Base-by-base conservation (phyloP, 352 stramenopile genomes). In the Pythium oligandrum region DNA sequence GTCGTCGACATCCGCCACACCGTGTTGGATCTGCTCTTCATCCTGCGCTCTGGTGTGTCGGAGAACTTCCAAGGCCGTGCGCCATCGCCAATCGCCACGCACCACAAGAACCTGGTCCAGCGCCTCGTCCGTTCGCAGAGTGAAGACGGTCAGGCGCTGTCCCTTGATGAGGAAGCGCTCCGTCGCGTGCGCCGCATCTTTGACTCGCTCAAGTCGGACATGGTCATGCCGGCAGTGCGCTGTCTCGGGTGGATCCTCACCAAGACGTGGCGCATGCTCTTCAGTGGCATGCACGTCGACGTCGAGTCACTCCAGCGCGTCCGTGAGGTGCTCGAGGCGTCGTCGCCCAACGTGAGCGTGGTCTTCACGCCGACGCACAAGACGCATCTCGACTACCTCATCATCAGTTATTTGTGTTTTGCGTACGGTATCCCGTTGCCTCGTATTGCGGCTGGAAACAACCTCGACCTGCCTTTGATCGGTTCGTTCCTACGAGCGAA, bases 371-470 rank as follows among this genome's bases (percentile, higher is more conserved):
- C 88, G 11, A 96, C 88, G 31, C 88, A 96, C 67, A 89, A 94
- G 65, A 90, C 70, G 37, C 86, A 96, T 51, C 59, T 96, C 52
- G 88, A 96, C 64, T 96, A 96, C 58, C 63, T 96, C 33, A 86
- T 96, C 53, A 83, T 96, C 58, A 95, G 83, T 54, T 96, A 96
- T 60, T 53, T 96, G 48, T 93, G 79, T 65, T 95, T 94, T 50
- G 79, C 78, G 4, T 96, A 95, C 57, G 82, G 88, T 51, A 78
- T 96, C 44, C 83, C 86, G 9, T 50, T 92, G 45, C 88, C 86
- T 1, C 79, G 83, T 33, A 96, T 96, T 58, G 85, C 83, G 0
- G 84, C 86, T 0, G 88, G 88, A 2, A 90, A 95, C 71, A 96
- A 96, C 66, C 55, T 96, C 36, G 83, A 96, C 48, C 50, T 96